Evolutionary conservation across 176 grass and related monocot genomes (phyloP), one percentile per base, ranked within the genome.

Genomic region (Bothriochloa decipiens): DNA sequence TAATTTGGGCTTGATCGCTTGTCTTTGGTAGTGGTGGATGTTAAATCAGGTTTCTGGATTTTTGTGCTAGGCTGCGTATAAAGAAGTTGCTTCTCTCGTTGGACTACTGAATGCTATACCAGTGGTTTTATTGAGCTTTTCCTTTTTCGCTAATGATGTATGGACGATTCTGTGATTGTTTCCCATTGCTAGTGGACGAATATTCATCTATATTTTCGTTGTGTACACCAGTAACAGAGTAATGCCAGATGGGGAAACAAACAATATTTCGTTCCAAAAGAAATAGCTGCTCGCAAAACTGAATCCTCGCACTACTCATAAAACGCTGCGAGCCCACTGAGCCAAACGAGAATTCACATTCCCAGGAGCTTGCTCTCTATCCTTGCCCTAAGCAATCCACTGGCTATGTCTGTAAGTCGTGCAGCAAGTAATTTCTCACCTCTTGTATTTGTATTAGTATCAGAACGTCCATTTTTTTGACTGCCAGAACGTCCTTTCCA

Each of bases 391-490:
- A 84, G 85, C 68, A 84, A 86, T 84, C 82, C 32, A 47, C 65
- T 68, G 84, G 88, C 67, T 85, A 91, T 11, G 2, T 82, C 35
- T 92, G 92, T 66, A 89, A 86, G 41, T 88, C 92, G 5, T 97
- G 90, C 84, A 86, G 26, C 86, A 94, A 91, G 92, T 94, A 92
- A 77, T 53, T 57, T 46, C 23, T 40, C 25, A 3, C 11, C 16
- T 8, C 1, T 58, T 32, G 29, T 32, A 32, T 32, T 32, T 32
- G 29, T 32, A 32, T 32, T 64, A 6, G 11, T 12, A 23, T 74
- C 68, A 43, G 75, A 15, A 5, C 16, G 49, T 52, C 49, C 49
- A n/a, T n/a, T n/a, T n/a, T n/a, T n/a, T n/a, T n/a, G n/a, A n/a
- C n/a, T n/a, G n/a, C n/a, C n/a, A n/a, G n/a, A n/a, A 15, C 16